Percentiles rank a stretch among this genome's conserved stretches.
Conservation (phyloP, 768 basidiomycete species). For the Dacryopinax primogenitus region DNA sequence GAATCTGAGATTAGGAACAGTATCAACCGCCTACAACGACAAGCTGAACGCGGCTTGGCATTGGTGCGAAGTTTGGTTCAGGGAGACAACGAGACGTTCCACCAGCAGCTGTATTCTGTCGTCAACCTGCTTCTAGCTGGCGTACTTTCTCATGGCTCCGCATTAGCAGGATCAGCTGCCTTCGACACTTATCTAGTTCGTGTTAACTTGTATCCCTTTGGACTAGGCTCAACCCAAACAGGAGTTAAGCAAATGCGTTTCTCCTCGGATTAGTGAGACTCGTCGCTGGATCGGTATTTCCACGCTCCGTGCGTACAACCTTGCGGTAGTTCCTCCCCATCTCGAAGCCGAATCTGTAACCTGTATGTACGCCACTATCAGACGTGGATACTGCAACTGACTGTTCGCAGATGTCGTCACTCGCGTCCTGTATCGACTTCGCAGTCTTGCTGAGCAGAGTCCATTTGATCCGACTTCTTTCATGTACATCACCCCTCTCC, state of each 20-base stretch:
- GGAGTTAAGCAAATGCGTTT: conserved; percentile 58
- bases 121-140: conserved; percentile 51
- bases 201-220: neutral
- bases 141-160: conserved; percentile 44
- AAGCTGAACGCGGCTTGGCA: conserved; percentile 52
- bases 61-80: conserved; percentile 53
- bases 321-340: conserved; percentile 56
- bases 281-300: conserved; percentile 70
- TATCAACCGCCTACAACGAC: conserved; percentile 42
- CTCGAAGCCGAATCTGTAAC: conserved; percentile 57
- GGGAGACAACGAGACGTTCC: conserved; percentile 40
- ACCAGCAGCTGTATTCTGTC: conserved; percentile 43
- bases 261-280: conserved; percentile 57
- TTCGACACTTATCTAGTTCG: conserved; percentile 72
- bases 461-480: conserved; percentile 80
- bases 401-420: conserved; percentile 51
- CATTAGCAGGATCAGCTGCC: conserved; percentile 47
- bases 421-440: conserved; percentile 74
- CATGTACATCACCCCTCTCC: conserved; percentile 63
- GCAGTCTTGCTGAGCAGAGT: conserved; percentile 64
- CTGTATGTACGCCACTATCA: conserved; percentile 29
- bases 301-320: conserved; percentile 58
- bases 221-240: conserved; percentile 22
- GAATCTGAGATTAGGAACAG: conserved; percentile 55
- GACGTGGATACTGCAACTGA: neutral